Base-by-base conservation (phyloP, 805 yeast genomes). In the Metschnikowia bowlesiae region DNA sequence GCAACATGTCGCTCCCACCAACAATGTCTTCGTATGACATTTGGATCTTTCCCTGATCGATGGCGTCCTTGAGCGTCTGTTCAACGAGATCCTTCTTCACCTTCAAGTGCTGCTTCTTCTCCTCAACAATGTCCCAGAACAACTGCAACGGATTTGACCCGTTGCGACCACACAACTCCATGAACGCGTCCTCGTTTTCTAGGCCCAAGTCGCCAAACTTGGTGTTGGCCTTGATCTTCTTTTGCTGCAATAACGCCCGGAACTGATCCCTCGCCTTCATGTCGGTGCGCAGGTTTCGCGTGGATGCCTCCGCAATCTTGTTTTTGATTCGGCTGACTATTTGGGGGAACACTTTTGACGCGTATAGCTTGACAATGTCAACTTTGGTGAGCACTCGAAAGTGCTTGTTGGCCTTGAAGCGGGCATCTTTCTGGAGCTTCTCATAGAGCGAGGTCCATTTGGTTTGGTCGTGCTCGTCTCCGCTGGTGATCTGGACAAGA, bases 111-210 rank as follows among this genome's bases (percentile, higher is more conserved):
- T 82, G 78, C 33, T 77, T 74, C 57, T 81, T 82, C 49, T 80
- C 84, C 56, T 85, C 90, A 3, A 85, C 75, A 0, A 78, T 59
- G 63, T 90, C 96, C 80, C 88, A 79, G 63, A 85, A 89, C 38
- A 87, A 66, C 54, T 89, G 96, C 39, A 84, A 61, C 0, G 96
- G 85, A 1, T 83, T 76, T 0, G 96, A 89, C 0, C 96, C 96
- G 41, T 79, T 73, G 48, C 90, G 75, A 0, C 95, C 96, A 50
- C 89, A 74, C 35, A 89, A 54, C 22, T 76, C 80, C 13, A 79
- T 59, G 60, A 85, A 89, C 13, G 80, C 68, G 42, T 71, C 72
- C 53, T 84, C 85, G 32, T 79, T 76, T 51, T 80, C 80, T 1
- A 89, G 58, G 5, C 60, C 52, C 1, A 87, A 59, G 26, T 84